Evolutionary conservation across 139 green algal genomes (phyloP).

Genomic region (Volvox africanus): DNA sequence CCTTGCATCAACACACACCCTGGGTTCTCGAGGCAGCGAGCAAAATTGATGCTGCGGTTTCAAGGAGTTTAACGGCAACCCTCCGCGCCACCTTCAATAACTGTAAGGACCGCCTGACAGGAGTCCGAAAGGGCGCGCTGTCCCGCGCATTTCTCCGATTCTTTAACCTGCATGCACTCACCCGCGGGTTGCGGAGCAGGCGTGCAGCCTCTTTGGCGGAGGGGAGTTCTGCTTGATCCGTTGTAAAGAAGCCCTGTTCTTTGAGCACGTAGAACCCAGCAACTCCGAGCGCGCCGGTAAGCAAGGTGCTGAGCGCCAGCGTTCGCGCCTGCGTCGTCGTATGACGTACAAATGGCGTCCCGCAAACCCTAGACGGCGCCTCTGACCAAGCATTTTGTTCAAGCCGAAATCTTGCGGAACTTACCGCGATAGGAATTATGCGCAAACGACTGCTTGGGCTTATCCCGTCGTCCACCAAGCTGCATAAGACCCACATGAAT

Average conservation of each 20-base stretch:
- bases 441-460: constrained; percentile 46
- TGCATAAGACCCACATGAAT: constrained; percentile 1
- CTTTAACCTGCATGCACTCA: background rate
- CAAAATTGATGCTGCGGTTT: too few relatives aligned
- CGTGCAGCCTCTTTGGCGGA: constrained; percentile 45
- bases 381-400: too few relatives aligned
- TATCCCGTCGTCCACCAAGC: constrained; percentile 56
- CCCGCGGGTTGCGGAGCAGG: constrained; percentile 23
- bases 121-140: too few relatives aligned
- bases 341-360: too few relatives aligned
- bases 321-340: constrained; percentile 14
- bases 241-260: constrained; percentile 43
- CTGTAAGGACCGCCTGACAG: too few relatives aligned
- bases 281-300: constrained; percentile 42
- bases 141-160: too few relatives aligned
- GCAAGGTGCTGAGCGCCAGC: constrained; percentile 43
- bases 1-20: too few relatives aligned
- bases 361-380: background rate
- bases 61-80: too few relatives aligned
- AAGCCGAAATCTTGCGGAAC: background rate
- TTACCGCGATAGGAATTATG: constrained; percentile 50
- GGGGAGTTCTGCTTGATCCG: constrained; percentile 47
- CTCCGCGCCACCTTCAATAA: too few relatives aligned
- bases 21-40: too few relatives aligned
- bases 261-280: constrained; percentile 46